Evolutionary conservation across 352 stramenopile species (phyloP).

Genomic region (Globisporangium heterothallicum): DNA sequence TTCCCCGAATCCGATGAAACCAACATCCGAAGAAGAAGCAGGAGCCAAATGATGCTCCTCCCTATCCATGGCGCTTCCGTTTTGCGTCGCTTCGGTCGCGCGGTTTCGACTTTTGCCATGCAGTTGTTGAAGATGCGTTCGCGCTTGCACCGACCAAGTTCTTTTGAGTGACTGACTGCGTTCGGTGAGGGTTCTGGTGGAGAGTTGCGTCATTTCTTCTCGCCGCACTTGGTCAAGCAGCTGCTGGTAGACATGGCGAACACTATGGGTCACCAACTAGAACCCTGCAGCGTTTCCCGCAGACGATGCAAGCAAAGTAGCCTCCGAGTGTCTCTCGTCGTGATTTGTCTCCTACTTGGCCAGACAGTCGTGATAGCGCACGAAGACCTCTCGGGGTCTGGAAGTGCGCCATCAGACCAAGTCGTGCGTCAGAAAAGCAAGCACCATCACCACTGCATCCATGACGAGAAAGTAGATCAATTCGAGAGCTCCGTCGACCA

Average conservation of each 20-base stretch:
- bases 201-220: too few relatives aligned
- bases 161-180: too few relatives aligned
- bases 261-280: too few relatives aligned
- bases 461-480: constrained; percentile 52
- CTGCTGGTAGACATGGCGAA: too few relatives aligned
- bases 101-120: not conserved
- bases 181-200: too few relatives aligned
- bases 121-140: too few relatives aligned
- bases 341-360: not conserved
- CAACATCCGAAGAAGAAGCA: not conserved
- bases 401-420: not conserved
- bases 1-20: not conserved
- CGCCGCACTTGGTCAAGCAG: too few relatives aligned
- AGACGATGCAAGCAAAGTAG: too few relatives aligned
- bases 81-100: not conserved
- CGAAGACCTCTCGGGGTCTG: too few relatives aligned
- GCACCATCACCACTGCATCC: constrained; percentile 58
- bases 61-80: not conserved
- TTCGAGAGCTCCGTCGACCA: constrained; percentile 44
- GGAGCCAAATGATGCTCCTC: not conserved
- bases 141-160: too few relatives aligned
- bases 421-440: not conserved
- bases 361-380: too few relatives aligned
- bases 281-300: too few relatives aligned
- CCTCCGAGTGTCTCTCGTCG: not conserved